Conservation (phyloP, 2,329 filamentous ascomycete genomes). For the Arachnomyces sp. region DNA sequence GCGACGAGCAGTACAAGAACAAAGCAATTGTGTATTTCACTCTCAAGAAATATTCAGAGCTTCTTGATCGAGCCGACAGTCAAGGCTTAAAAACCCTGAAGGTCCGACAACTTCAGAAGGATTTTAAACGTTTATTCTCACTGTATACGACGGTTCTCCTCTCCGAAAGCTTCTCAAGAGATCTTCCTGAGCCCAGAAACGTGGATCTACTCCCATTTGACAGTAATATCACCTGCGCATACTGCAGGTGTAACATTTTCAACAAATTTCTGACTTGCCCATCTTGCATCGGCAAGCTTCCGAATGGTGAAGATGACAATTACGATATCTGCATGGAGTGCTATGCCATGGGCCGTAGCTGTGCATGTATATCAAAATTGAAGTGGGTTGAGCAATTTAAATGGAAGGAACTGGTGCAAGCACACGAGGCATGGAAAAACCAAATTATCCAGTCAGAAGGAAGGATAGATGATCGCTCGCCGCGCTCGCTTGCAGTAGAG, state of each 20-base stretch:
- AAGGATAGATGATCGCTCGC: conserved; percentile 59
- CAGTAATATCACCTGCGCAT: conserved; percentile 89
- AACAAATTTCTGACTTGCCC: conserved; percentile 93
- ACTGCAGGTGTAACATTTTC: conserved; percentile 93
- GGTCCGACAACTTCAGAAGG: conserved; percentile 64
- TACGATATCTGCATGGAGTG: conserved; percentile 99
- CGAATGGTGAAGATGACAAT: conserved; percentile 67
- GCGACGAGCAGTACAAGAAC: conserved; percentile 98
- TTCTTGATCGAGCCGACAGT: conserved; percentile 52
- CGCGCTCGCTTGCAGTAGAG: conserved; percentile 54
- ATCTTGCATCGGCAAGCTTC: conserved; percentile 62
- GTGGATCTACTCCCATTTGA: conserved; percentile 76
- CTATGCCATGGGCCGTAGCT: conserved; percentile 94
- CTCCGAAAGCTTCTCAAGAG: conserved; percentile 74
- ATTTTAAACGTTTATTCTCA: conserved; percentile 73
- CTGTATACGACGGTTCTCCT: conserved; percentile 73
- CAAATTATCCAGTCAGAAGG: conserved; percentile 69
- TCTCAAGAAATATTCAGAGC: conserved; percentile 64
- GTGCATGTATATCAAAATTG: conserved; percentile 75
- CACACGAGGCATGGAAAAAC: conserved; percentile 75
- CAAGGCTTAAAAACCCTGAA: conserved; percentile 41
- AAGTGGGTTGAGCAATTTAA: conserved; percentile 90
- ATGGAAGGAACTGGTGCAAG: conserved; percentile 68
- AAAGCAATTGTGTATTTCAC: conserved; percentile 92
- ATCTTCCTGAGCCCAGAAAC: conserved; percentile 53